These are phyloP conservation scores for Cyclaneusma minus DNA, from an alignment of 2,329 filamentous ascomycete species.

Conservation along the genomic window DNA sequence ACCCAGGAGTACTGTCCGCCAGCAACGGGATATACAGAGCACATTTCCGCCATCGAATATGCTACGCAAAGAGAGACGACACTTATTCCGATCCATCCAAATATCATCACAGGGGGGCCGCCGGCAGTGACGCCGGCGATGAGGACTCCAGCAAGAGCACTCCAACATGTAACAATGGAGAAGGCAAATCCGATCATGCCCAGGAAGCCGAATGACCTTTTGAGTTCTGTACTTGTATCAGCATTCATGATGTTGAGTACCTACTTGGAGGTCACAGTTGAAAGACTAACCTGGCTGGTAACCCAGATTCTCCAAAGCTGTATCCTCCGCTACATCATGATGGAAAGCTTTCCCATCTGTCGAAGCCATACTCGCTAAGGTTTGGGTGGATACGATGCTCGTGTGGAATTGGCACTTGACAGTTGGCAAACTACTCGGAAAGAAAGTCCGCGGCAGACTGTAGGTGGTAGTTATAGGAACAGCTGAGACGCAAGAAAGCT, in stretches of 20 bases:
- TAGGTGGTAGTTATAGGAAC: too few relatives aligned
- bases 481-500: too few relatives aligned
- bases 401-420: too few relatives aligned
- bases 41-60: constrained; percentile 44
- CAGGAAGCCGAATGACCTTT: constrained; percentile 35
- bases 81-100: constrained; percentile 37
- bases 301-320: constrained; percentile 4
- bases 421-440: too few relatives aligned
- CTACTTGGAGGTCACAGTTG: neutral
- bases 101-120: constrained; percentile 43
- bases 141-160: constrained; percentile 36
- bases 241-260: constrained; percentile 1
- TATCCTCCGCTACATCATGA: constrained; percentile 4
- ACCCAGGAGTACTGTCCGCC: constrained; percentile 44
- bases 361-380: too few relatives aligned
- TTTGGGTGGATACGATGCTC: too few relatives aligned
- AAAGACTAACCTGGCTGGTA: constrained; percentile 6
- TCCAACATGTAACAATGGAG: constrained; percentile 42
- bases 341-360: constrained; percentile 2
- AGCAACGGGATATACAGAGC: constrained; percentile 37
- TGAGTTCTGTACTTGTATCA: constrained; percentile 27
- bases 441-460: too few relatives aligned
- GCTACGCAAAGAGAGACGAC: constrained; percentile 34
- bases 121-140: constrained; percentile 38
- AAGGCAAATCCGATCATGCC: constrained; percentile 45